These are phyloP conservation scores for Paraconiothyrium sp. DNA, from an alignment of 2,329 filamentous ascomycete species.

Conservation along the genomic window DNA sequence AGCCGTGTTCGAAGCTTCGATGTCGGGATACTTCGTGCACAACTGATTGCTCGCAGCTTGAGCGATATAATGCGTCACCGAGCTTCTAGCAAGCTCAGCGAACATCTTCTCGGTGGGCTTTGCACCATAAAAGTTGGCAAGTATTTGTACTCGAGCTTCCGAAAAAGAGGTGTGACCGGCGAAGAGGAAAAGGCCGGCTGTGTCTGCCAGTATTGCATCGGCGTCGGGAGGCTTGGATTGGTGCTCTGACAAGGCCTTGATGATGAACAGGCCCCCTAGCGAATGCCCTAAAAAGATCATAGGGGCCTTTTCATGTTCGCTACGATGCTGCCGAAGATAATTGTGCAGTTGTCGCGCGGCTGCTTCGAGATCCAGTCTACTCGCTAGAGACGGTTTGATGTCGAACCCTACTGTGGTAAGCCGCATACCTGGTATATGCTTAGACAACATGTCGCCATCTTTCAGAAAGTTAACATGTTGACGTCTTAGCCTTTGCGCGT, in stretches of 20 bases:
- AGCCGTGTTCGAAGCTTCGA: neutral
- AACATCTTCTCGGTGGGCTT: conserved; percentile 16
- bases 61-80: neutral
- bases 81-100: conserved; percentile 9
- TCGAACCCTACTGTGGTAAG: conserved; percentile 17
- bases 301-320: conserved; percentile 1
- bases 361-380: conserved; percentile 5
- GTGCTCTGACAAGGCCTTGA: conserved; percentile 6
- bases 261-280: conserved; percentile 10
- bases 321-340: conserved; percentile 13
- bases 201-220: conserved; percentile 7
- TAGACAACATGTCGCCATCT: conserved; percentile 17
- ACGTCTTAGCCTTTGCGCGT: neutral
- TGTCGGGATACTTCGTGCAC: neutral
- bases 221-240: neutral
- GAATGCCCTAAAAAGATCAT: conserved; percentile 20
- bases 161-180: conserved; percentile 6
- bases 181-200: conserved; percentile 17
- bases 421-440: conserved; percentile 15
- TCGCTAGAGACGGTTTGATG: conserved; percentile 3
- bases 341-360: conserved; percentile 16
- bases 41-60: conserved; percentile 10
- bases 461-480: conserved; percentile 16
- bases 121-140: conserved; percentile 15
- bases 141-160: neutral